These are phyloP conservation scores for Claviceps fusiformis DNA, from an alignment of 2,329 filamentous ascomycete species.

Conservation along the genomic window DNA sequence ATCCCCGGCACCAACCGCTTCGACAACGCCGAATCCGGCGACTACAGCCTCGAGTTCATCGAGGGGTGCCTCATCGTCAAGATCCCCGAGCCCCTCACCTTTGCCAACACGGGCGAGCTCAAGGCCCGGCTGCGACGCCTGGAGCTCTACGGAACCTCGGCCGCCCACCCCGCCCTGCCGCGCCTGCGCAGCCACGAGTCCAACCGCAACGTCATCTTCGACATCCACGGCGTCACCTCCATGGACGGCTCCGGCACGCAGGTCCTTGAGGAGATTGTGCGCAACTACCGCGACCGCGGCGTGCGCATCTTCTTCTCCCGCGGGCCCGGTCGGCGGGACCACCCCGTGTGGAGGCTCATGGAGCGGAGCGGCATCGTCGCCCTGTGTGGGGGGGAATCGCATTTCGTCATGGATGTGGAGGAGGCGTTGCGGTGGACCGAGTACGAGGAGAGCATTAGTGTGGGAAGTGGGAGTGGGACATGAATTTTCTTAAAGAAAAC, in stretches of 20 bases:
- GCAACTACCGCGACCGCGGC: slow-evolving; percentile 60
- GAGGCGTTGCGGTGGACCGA: slow-evolving; percentile 76
- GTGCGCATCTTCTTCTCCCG: slow-evolving; percentile 65
- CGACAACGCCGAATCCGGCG: slow-evolving; percentile 67
- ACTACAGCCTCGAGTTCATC: slow-evolving; percentile 68
- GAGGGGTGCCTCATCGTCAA: slow-evolving; percentile 93
- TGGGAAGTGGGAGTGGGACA: slow-evolving; percentile 9
- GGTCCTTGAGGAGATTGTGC: slow-evolving; percentile 80
- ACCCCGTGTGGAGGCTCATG: slow-evolving; percentile 59
- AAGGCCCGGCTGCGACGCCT: slow-evolving; percentile 71
- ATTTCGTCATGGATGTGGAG: slow-evolving; percentile 74
- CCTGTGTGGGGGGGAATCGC: slow-evolving; percentile 58
- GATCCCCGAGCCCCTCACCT: slow-evolving; percentile 91
- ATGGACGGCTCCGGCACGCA: slow-evolving; percentile 90
- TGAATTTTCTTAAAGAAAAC: background rate
- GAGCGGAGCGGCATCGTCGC: slow-evolving; percentile 73
- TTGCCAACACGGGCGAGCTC: slow-evolving; percentile 89
- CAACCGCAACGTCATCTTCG: slow-evolving; percentile 89
- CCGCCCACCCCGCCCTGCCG: slow-evolving; percentile 77
- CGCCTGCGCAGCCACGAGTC: slow-evolving; percentile 62
- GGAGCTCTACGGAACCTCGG: slow-evolving; percentile 77
- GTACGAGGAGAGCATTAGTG: slow-evolving; percentile 39
- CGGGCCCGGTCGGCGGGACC: slow-evolving; percentile 30
- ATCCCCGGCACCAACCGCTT: slow-evolving; percentile 73
- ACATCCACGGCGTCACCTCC: slow-evolving; percentile 92